Evolutionary conservation across 2,329 filamentous ascomycete genomes (phyloP).

Genomic region (Stenocarpella maydis): DNA sequence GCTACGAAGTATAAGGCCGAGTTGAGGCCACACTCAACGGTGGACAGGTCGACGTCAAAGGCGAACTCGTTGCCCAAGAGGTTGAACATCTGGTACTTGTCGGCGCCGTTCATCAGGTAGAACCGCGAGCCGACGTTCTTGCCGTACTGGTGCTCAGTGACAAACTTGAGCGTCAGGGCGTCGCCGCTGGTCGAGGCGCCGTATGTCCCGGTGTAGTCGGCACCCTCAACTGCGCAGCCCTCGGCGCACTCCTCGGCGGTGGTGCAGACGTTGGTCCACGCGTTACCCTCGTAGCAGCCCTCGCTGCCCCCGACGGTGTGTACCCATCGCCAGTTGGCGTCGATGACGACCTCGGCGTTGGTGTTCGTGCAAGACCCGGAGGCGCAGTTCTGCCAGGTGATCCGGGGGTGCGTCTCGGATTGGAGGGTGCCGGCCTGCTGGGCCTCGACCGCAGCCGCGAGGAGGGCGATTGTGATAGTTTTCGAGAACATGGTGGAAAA

Average conservation of each 20-base stretch:
- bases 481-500: slow-evolving; percentile 6
- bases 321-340: slow-evolving; percentile 67
- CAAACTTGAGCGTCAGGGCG: slow-evolving; percentile 57
- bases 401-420: slow-evolving; percentile 58
- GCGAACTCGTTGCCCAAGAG: slow-evolving; percentile 74
- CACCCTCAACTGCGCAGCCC: slow-evolving; percentile 64
- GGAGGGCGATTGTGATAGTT: neutral
- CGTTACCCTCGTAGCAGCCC: slow-evolving; percentile 48
- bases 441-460: slow-evolving; percentile 41
- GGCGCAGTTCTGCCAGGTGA: slow-evolving; percentile 62
- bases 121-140: slow-evolving; percentile 64
- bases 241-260: slow-evolving; percentile 57
- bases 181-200: slow-evolving; percentile 60
- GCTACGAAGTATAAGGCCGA: slow-evolving; percentile 62
- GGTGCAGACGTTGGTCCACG: slow-evolving; percentile 47
- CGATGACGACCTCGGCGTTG: slow-evolving; percentile 59
- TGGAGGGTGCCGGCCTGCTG: slow-evolving; percentile 58
- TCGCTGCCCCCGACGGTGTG: slow-evolving; percentile 55
- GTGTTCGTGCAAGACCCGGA: slow-evolving; percentile 57
- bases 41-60: slow-evolving; percentile 75
- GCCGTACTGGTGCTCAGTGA: slow-evolving; percentile 48
- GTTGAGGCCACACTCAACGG: slow-evolving; percentile 71
- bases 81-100: slow-evolving; percentile 70
- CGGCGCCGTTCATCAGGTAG: slow-evolving; percentile 69
- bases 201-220: slow-evolving; percentile 61